Evolutionary conservation across 768 basidiomycete species (phyloP).

Genomic region (Boletus edulis): DNA sequence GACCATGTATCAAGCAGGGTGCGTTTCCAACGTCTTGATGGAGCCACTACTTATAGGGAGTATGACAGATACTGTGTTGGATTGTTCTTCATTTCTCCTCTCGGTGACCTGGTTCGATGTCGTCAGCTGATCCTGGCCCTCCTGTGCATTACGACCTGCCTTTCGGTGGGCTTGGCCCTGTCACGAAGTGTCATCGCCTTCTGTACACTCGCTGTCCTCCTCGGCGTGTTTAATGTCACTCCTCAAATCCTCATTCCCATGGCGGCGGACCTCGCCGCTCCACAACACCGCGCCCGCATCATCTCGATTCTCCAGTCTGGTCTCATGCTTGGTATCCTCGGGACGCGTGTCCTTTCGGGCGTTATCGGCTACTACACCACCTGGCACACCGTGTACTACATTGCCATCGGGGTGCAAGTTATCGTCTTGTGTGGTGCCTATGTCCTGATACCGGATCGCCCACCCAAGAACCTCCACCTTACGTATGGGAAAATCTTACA

Average conservation of each 20-base stretch:
- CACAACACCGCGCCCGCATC: constrained; percentile 18
- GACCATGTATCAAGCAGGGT: constrained; percentile 69
- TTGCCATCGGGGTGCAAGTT: constrained; percentile 37
- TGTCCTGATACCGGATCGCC: constrained; percentile 39
- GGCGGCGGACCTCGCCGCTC: constrained; percentile 43
- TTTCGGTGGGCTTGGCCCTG: constrained; percentile 42
- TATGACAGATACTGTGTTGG: constrained; percentile 24
- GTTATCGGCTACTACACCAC: constrained; percentile 40
- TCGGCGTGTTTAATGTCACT: constrained; percentile 40
- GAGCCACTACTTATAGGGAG: not conserved
- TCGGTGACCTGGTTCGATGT: constrained; percentile 46
- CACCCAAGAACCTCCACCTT: constrained; percentile 37
- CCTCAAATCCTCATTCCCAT: constrained; percentile 42
- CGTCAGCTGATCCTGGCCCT: constrained; percentile 40
- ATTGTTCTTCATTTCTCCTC: constrained; percentile 42
- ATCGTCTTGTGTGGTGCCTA: constrained; percentile 31
- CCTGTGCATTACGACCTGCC: constrained; percentile 29
- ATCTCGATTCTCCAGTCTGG: constrained; percentile 35
- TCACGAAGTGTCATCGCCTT: constrained; percentile 33
- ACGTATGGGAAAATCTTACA: constrained; percentile 35
- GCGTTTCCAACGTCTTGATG: constrained; percentile 4
- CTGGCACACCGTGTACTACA: constrained; percentile 43
- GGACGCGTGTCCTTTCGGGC: constrained; percentile 34
- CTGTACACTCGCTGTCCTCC: constrained; percentile 34
- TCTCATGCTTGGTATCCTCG: constrained; percentile 28